Evolutionary conservation across 2,329 filamentous ascomycete genomes (phyloP), one percentile per base, ranked within the genome.

Genomic region (Stemphylium vesicarium): DNA sequence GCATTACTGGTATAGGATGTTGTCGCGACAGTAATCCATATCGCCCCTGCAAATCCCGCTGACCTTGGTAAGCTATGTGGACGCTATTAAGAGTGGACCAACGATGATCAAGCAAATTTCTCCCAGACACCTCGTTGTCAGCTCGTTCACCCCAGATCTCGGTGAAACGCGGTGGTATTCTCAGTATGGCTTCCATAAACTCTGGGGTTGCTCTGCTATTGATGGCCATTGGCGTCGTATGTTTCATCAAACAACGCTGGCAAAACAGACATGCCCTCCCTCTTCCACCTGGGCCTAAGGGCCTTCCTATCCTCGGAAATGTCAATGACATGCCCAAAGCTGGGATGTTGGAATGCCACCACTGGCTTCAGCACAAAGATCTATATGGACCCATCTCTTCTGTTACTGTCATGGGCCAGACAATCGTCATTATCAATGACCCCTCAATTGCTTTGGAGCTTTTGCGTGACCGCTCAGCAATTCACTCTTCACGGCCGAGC

Each of bases 261-360:
- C 54, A 41, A 7, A 39, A 40, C 4, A 57, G 44, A 11, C 32
- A 60, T 50, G 58, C 36, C 5, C 53, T 50, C n/a, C 66, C 71
- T 2, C 65, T 82, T 0, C 83, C 82, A 1, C 83, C 82, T 1
- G 83, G 83, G 0, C 83, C 83, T 0, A 81, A 73, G 33, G 75
- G 75, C 0, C 63, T 80, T 6, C 80, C 81, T 0, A 12, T 85
- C 0, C 26, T 85, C 4, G 83, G 83, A 4, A 85, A 84, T 59
- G 57, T 84, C 13, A 56, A 61, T 1, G 81, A 84, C 56, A 66
- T 85, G 10, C 82, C 82, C 0, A 65, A 73, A 0, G 51, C 69
- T 8, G 74, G 71, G 0, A 58, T 58, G 35, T 73, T 70, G 8
- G 79, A 80, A 46, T 78, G 70, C 63, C 56, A 74, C 16, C 78